phyloP scores from a whole-genome alignment of 179 eudicot genomes.

The Spinacia oleracea region DNA sequence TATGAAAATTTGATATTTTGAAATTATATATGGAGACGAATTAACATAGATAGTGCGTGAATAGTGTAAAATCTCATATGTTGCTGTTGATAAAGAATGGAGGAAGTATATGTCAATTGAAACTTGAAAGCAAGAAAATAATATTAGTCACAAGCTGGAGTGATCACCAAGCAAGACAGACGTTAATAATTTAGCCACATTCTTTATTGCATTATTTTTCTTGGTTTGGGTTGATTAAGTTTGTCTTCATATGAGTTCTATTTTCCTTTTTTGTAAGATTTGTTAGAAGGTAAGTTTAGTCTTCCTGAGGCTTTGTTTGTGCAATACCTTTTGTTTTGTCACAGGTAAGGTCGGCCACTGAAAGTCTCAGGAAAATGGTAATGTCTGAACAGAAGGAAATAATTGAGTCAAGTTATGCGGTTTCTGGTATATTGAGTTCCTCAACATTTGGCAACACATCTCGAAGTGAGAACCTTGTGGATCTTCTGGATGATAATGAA shows the following conservation, averaged over 20 bases:
- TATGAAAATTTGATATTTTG: too few relatives aligned
- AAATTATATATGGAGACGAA: too few relatives aligned
- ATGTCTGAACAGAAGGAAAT: slow-evolving; percentile 53
- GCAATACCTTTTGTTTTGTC: not conserved
- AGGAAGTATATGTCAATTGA: too few relatives aligned
- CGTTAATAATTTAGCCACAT: not conserved
- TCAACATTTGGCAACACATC: slow-evolving; percentile 60
- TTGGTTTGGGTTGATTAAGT: not conserved
- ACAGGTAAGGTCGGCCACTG: slow-evolving; percentile 56
- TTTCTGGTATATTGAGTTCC: slow-evolving; percentile 63
- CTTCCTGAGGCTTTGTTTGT: not conserved
- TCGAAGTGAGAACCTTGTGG: slow-evolving; percentile 69
- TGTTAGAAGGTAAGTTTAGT: not conserved
- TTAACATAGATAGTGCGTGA: too few relatives aligned
- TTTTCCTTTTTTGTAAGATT: not conserved
- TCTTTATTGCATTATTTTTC: not conserved
- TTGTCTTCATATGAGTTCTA: slow-evolving; percentile 1
- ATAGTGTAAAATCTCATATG: too few relatives aligned
- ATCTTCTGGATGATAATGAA: slow-evolving; percentile 53
- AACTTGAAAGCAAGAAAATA: too few relatives aligned
- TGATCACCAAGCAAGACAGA: not conserved
- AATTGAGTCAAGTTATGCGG: slow-evolving; percentile 56
- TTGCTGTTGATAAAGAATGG: too few relatives aligned
- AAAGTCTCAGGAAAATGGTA: slow-evolving; percentile 56
- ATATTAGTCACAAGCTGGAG: not conserved